Base-by-base conservation (phyloP, 1,284 basidiomycete genomes). In the Ceratobasidium sp. region DNA sequence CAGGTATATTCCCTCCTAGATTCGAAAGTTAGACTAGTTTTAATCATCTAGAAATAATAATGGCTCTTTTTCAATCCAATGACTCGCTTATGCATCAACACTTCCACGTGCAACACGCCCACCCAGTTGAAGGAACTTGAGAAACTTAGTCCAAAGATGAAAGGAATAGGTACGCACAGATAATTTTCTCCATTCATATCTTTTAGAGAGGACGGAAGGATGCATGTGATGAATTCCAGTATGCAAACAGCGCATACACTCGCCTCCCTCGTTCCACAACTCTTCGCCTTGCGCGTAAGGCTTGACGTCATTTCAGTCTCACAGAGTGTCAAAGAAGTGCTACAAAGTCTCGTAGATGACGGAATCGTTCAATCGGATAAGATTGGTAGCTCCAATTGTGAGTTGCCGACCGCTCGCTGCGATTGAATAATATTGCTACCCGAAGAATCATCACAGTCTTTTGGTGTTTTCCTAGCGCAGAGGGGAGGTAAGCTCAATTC, bases 311-410 rank as follows among this genome's bases (percentile, higher is more conserved):
- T 23, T 52, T 1, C 72, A 94, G 93, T 95, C 1, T 89, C 90
- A 26, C 93, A 95, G 78, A 88, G 90, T 1, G 92, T 96, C 55
- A 96, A 96, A 79, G 94, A 96, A 76, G 89, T 95, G 0, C 80
- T 96, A 1, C 92, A 94, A 76, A 89, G 90, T 4, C 85, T 96
- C 30, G 89, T 94, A 23, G 89, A 93, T 76, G 94, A 96, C 78
- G 88, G 89, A 2, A 83, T 95, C 43, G 92, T 96, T 16, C 88
- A 90, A 78, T 84, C 84, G 58, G 94, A 96, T 79, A 96, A 96
- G 81, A 94, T 96, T 71, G 94, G 94, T 28, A 92, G 93, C 5
- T 93, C 93, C 2, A 96, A 96, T 78, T 96, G 93, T 94, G 76
- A 76, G 90, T 78, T 60, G 46, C 57, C 21, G 14, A 16, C 43